A percentile compares a stretch with the other conserved stretches of the same genome.
phyloP scores from a whole-genome alignment of 176 grass and related monocot genomes.

The Puya raimondii region DNA sequence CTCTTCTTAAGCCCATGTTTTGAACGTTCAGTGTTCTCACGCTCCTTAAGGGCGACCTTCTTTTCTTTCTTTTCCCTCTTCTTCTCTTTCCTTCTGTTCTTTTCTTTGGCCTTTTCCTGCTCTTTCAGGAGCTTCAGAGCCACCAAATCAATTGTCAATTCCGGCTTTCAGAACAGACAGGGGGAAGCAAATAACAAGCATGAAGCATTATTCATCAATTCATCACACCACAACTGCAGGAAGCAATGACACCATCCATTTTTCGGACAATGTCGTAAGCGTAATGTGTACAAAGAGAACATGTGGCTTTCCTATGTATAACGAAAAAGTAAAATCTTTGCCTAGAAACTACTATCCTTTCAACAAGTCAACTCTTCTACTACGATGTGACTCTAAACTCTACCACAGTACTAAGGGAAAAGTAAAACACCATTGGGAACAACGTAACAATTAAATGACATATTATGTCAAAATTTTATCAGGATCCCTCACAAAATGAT shows the following conservation, averaged over 20 bases:
- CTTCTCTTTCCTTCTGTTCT: not conserved
- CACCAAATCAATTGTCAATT: conserved; percentile 14
- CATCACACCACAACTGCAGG: not conserved
- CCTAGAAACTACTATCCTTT: no score
- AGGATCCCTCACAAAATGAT: no score
- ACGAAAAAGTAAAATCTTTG: no score
- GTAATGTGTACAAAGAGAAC: not conserved
- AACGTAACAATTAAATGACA: no score
- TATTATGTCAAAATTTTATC: no score
- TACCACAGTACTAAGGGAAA: no score
- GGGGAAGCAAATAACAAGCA: conserved; percentile 1
- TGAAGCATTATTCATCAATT: not conserved
- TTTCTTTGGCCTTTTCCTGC: conserved; percentile 5
- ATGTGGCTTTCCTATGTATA: not conserved
- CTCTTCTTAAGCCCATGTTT: not conserved
- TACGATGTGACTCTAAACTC: no score
- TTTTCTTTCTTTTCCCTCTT: conserved; percentile 1
- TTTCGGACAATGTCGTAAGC: not conserved
- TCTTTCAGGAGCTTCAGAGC: conserved; percentile 14
- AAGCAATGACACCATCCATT: not conserved
- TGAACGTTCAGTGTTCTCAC: not conserved
- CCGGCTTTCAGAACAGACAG: not conserved
- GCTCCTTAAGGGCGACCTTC: not conserved
- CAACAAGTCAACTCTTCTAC: no score
- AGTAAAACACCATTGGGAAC: no score